Conservation (phyloP, 2,329 filamentous ascomycete species). For the Pseudocercospora musae region DNA sequence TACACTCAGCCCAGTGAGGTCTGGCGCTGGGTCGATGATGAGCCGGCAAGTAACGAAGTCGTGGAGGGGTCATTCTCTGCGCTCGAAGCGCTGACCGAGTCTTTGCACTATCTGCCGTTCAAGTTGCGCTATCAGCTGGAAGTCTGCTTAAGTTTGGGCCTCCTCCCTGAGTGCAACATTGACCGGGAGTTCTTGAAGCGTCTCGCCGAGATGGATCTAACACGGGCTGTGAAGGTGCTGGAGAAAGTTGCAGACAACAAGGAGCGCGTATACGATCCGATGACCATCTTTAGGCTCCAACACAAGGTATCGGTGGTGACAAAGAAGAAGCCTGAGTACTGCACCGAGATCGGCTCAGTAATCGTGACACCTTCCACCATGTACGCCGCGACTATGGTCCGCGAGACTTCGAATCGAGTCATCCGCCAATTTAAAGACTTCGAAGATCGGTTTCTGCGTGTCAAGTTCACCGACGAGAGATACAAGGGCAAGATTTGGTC, state of each 20-base stretch:
- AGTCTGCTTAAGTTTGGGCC: slow-evolving; percentile 79
- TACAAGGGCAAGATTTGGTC: slow-evolving; percentile 42
- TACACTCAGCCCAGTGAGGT: slow-evolving; percentile 4
- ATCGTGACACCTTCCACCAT: slow-evolving; percentile 81
- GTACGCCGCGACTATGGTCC: slow-evolving; percentile 69
- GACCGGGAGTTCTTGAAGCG: slow-evolving; percentile 61
- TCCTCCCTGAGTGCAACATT: slow-evolving; percentile 74
- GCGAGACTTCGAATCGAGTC: slow-evolving; percentile 86
- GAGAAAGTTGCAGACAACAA: slow-evolving; percentile 69
- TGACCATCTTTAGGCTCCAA: slow-evolving; percentile 62
- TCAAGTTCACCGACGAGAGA: slow-evolving; percentile 85
- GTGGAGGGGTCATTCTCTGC: slow-evolving; percentile 12
- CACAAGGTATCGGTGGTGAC: slow-evolving; percentile 36
- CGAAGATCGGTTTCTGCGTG: slow-evolving; percentile 77
- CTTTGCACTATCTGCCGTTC: slow-evolving; percentile 48
- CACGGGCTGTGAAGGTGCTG: slow-evolving; percentile 61
- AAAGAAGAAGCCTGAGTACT: slow-evolving; percentile 59
- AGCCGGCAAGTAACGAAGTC: background rate
- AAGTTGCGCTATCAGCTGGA: slow-evolving; percentile 85
- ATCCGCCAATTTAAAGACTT: slow-evolving; percentile 67
- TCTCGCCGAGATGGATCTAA: slow-evolving; percentile 52
- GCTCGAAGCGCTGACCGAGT: slow-evolving; percentile 21
- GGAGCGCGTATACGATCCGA: slow-evolving; percentile 63
- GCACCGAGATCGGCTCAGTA: slow-evolving; percentile 70
- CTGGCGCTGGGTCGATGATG: slow-evolving; percentile 13